Evolutionary conservation across 1,284 basidiomycete genomes (phyloP).

Genomic region (Tilletia caries): DNA sequence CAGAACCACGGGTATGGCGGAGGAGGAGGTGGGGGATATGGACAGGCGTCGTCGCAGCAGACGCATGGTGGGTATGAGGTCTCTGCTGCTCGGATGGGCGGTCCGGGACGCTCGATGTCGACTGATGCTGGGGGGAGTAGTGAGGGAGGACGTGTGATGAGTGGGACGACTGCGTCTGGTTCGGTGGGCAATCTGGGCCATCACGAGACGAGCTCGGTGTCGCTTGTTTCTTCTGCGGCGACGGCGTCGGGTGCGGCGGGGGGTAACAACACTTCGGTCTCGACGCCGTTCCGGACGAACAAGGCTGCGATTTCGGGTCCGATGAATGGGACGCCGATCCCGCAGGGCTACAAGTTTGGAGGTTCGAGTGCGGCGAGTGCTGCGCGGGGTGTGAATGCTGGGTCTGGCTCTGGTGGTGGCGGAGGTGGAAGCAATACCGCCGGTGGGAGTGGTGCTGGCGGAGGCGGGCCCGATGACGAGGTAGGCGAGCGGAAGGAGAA

Average conservation of each 20-base stretch:
- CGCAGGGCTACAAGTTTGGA: conserved; percentile 78
- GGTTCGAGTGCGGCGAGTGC: background rate
- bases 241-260: too few species aligned
- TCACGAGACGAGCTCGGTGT: background rate
- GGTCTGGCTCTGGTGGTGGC: background rate
- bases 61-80: background rate
- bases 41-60: conserved; percentile 66
- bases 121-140: background rate
- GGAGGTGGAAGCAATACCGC: background rate
- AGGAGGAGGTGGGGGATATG: background rate
- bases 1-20: background rate
- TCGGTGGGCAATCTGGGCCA: background rate
- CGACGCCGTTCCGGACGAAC: conserved; percentile 34
- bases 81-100: conserved; percentile 1
- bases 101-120: background rate
- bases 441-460: background rate
- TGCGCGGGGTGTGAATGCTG: conserved; percentile 14
- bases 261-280: background rate
- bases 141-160: background rate
- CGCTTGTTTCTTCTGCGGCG: background rate
- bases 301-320: conserved; percentile 85
- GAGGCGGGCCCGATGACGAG: background rate
- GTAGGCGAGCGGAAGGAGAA: background rate
- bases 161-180: background rate
- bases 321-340: conserved; percentile 77